Evolutionary conservation across 371 early-diverging fungal species (phyloP).

Genomic region (Amoeboradix gromovi): DNA sequence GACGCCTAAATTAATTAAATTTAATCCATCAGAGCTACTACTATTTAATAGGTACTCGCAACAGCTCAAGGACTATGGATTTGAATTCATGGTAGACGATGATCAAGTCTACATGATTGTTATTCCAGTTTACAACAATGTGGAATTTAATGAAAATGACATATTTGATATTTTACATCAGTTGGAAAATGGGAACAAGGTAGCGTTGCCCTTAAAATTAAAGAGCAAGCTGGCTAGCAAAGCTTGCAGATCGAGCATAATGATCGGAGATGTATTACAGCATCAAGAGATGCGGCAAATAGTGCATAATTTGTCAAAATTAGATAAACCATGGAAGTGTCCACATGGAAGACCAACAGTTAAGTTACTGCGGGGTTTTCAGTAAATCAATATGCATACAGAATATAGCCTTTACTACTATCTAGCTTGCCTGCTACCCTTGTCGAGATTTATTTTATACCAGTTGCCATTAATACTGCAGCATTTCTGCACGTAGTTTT

Average conservation of each 20-base stretch:
- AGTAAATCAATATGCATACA: neutral
- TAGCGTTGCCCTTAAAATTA: constrained; percentile 5
- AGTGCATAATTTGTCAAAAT: constrained; percentile 5
- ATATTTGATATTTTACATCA: neutral
- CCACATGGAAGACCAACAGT: constrained; percentile 18
- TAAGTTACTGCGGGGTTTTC: neutral
- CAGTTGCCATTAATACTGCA: too few relatives aligned
- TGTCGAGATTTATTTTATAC: too few relatives aligned
- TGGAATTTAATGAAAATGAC: neutral
- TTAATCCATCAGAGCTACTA: neutral
- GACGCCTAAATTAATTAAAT: neutral
- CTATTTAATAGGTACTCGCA: neutral
- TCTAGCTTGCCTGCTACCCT: too few relatives aligned
- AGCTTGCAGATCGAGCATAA: constrained; percentile 15
- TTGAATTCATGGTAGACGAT: neutral
- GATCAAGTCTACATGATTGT: neutral
- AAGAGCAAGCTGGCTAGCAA: constrained; percentile 10
- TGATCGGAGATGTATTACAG: constrained; percentile 12
- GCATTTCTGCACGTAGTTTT: too few relatives aligned
- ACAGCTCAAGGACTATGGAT: neutral
- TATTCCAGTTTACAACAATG: neutral
- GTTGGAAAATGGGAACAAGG: neutral
- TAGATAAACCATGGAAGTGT: constrained; percentile 16
- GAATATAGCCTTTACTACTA: too few relatives aligned
- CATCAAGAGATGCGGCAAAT: constrained; percentile 9